Conservation (phyloP, 495 filamentous ascomycete species). For the Tuber magnatum region DNA sequence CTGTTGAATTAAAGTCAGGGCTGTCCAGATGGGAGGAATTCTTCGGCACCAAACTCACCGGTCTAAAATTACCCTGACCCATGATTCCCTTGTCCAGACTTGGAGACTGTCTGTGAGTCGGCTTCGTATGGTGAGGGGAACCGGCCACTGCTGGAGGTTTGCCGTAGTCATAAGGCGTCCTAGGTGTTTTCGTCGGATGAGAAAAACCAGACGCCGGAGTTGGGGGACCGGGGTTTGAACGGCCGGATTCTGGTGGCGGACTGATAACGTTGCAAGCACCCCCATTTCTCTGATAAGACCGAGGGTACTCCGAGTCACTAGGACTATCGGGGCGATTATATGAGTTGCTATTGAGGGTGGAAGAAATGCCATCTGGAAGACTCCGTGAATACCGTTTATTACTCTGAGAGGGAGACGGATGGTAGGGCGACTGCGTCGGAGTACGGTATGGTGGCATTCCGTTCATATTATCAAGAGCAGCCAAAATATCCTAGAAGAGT, state of each 20-base stretch:
- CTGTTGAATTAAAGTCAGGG: conserved; percentile 14
- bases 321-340: conserved; percentile 37
- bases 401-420: conserved; percentile 53
- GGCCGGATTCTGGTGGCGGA: conserved; percentile 32
- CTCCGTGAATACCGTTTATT: conserved; percentile 65
- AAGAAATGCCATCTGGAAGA: conserved; percentile 44
- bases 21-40: background rate
- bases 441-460: conserved; percentile 35
- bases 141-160: conserved; percentile 13
- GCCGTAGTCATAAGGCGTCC: conserved; percentile 35
- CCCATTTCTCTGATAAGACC: conserved; percentile 20
- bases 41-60: conserved; percentile 22
- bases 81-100: conserved; percentile 41
- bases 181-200: conserved; percentile 32
- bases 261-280: conserved; percentile 33
- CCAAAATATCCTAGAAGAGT: conserved; percentile 61
- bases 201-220: conserved; percentile 25
- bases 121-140: conserved; percentile 30
- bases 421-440: conserved; percentile 37
- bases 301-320: conserved; percentile 34
- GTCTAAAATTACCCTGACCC: conserved; percentile 37
- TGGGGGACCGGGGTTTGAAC: conserved; percentile 20
- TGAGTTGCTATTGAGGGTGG: conserved; percentile 29
- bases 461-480: conserved; percentile 51
- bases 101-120: conserved; percentile 35